Evolutionary conservation across 345 rosid genomes (phyloP).

Genomic region (Eucalyptus erythrocorys): DNA sequence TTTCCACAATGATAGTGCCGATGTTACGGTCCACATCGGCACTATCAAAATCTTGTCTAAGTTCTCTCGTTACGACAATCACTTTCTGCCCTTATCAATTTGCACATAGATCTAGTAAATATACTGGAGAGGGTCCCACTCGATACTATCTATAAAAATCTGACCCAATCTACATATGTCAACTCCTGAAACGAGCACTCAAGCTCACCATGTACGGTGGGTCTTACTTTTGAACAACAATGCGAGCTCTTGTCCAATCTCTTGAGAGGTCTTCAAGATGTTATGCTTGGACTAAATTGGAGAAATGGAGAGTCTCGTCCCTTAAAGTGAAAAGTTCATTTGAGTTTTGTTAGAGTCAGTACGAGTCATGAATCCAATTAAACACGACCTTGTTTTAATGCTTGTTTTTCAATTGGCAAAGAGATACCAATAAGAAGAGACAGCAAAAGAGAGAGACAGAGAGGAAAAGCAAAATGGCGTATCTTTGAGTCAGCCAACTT

Average conservation of each 20-base stretch:
- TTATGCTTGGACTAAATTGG: not conserved
- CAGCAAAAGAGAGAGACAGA: not conserved
- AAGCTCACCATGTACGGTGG: not conserved
- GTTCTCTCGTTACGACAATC: not conserved
- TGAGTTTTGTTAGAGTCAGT: not conserved
- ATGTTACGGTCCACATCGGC: no score
- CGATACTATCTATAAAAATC: not conserved
- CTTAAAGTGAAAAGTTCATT: not conserved
- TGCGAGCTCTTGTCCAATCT: not conserved
- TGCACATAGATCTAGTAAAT: not conserved
- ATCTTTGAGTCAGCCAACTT: not conserved
- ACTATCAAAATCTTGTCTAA: not conserved
- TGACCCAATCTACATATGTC: not conserved
- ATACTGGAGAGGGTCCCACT: not conserved
- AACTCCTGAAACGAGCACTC: not conserved
- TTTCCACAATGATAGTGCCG: no score
- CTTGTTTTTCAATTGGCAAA: not conserved
- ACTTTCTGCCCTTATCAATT: not conserved
- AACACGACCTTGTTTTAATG: not conserved
- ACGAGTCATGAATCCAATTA: not conserved
- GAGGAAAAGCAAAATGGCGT: not conserved
- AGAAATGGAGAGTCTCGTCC: not conserved
- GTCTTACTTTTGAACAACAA: not conserved
- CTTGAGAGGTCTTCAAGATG: not conserved
- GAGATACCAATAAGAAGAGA: not conserved